Evolutionary conservation across 2,329 filamentous ascomycete species (phyloP).

Genomic region (Epichloe coenophiala): DNA sequence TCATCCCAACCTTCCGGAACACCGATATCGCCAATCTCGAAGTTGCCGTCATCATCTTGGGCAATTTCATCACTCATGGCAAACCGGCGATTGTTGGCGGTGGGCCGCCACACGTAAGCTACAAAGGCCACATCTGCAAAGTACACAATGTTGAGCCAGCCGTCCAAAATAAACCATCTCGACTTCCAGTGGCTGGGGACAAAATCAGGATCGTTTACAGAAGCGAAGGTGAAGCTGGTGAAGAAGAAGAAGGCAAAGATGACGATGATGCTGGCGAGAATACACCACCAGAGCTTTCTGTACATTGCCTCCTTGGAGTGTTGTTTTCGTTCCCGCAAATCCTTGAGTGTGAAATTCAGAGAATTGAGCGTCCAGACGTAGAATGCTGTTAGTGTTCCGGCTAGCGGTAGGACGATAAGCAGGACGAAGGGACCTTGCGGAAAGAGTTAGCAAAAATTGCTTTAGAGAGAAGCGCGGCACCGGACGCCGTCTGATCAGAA

Average conservation of each 20-base stretch:
- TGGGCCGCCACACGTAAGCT: slow-evolving; percentile 92
- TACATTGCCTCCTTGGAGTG: slow-evolving; percentile 92
- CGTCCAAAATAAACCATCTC: slow-evolving; percentile 92
- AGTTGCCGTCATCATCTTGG: slow-evolving; percentile 89
- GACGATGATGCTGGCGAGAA: slow-evolving; percentile 79
- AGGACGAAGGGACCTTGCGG: slow-evolving; percentile 66
- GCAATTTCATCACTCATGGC: slow-evolving; percentile 99
- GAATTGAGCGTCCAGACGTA: slow-evolving; percentile 99
- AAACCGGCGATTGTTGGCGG: slow-evolving; percentile 90
- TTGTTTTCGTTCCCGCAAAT: slow-evolving; percentile 88
- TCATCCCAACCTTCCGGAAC: slow-evolving; percentile 53
- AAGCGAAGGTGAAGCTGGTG: slow-evolving; percentile 91
- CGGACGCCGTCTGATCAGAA: background rate
- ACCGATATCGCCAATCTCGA: slow-evolving; percentile 88
- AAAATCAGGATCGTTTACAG: slow-evolving; percentile 71
- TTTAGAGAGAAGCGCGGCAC: background rate
- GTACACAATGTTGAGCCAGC: slow-evolving; percentile 95
- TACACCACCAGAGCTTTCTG: slow-evolving; percentile 97
- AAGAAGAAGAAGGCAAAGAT: slow-evolving; percentile 99
- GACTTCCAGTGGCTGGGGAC: slow-evolving; percentile 96
- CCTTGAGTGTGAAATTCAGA: slow-evolving; percentile 87
- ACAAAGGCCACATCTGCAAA: slow-evolving; percentile 86
- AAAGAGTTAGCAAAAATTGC: slow-evolving; percentile 9
- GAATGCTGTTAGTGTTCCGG: slow-evolving; percentile 85
- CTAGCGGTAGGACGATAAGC: slow-evolving; percentile 83